These are phyloP conservation scores for Fusarium staphyleae DNA, from an alignment of 2,329 filamentous ascomycete species.

Conservation along the genomic window DNA sequence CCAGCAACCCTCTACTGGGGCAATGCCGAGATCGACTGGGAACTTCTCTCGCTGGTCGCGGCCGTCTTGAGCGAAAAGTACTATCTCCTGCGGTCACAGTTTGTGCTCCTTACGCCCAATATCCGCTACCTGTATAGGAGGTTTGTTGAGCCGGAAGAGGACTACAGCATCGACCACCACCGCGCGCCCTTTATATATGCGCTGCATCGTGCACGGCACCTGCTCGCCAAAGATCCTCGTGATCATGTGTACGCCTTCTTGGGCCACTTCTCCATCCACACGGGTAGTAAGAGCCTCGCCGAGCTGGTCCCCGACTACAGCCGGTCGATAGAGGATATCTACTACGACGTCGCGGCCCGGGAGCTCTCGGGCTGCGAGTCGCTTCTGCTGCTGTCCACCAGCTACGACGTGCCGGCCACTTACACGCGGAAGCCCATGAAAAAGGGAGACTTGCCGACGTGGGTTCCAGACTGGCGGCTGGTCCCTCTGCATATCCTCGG, in stretches of 20 bases:
- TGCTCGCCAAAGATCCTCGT: constrained; percentile 44
- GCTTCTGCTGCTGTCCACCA: constrained; percentile 44
- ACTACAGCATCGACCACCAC: constrained; percentile 41
- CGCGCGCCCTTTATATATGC: constrained; percentile 48
- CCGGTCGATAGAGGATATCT: constrained; percentile 44
- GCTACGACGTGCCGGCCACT: constrained; percentile 31
- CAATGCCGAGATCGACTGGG: constrained; percentile 44
- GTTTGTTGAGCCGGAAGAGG: constrained; percentile 45
- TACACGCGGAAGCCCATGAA: constrained; percentile 14
- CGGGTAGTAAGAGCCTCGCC: constrained; percentile 33
- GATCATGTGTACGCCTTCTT: constrained; percentile 49
- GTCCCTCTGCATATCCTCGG: constrained; percentile 45
- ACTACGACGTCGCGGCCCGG: constrained; percentile 44
- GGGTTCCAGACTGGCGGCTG: constrained; percentile 50
- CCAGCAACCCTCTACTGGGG: constrained; percentile 48
- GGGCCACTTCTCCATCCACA: constrained; percentile 45
- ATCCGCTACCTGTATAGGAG: constrained; percentile 45
- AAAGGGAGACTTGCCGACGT: constrained; percentile 41
- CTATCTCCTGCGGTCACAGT: constrained; percentile 43
- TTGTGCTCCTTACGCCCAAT: constrained; percentile 44
- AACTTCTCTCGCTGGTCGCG: constrained; percentile 42
- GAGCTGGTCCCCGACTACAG: constrained; percentile 43
- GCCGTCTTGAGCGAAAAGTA: constrained; percentile 45
- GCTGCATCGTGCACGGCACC: constrained; percentile 46
- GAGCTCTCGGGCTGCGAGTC: constrained; percentile 41